Conservation (phyloP, 805 yeast genomes). For the Candida awuae region DNA sequence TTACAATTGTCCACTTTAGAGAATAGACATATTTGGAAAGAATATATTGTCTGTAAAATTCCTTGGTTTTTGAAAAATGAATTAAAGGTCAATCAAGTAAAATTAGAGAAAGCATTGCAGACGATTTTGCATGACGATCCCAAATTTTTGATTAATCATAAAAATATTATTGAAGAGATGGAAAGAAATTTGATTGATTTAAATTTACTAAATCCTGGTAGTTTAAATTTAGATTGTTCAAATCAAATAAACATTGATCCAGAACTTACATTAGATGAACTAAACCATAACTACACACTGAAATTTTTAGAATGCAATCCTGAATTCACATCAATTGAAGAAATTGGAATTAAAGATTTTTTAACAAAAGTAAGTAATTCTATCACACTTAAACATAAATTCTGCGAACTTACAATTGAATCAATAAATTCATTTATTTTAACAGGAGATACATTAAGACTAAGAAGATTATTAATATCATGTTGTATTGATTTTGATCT, state of each 20-base stretch:
- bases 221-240: conserved; percentile 10
- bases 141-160: conserved; percentile 9
- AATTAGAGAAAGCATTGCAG: conserved; percentile 16
- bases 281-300: conserved; percentile 14
- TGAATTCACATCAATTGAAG: conserved; percentile 43
- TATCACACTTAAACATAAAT: conserved; percentile 35
- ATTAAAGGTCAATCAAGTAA: conserved; percentile 26
- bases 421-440: conserved; percentile 31
- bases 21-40: conserved; percentile 21
- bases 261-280: conserved; percentile 9
- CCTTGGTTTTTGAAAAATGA: conserved; percentile 19
- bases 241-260: conserved; percentile 1
- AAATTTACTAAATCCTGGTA: conserved; percentile 18
- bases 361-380: conserved; percentile 38
- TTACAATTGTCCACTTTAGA: conserved; percentile 15
- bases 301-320: conserved; percentile 33
- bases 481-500: conserved; percentile 36
- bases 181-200: conserved; percentile 15
- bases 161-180: conserved; percentile 14
- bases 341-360: conserved; percentile 46
- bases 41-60: conserved; percentile 22
- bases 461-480: conserved; percentile 46
- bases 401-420: conserved; percentile 31
- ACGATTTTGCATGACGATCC: conserved; percentile 19
- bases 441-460: conserved; percentile 34